Percentiles rank a stretch among this genome's conserved stretches.
Evolutionary conservation across 2,329 filamentous ascomycete genomes (phyloP).

Genomic region (Penicillium sp.): DNA sequence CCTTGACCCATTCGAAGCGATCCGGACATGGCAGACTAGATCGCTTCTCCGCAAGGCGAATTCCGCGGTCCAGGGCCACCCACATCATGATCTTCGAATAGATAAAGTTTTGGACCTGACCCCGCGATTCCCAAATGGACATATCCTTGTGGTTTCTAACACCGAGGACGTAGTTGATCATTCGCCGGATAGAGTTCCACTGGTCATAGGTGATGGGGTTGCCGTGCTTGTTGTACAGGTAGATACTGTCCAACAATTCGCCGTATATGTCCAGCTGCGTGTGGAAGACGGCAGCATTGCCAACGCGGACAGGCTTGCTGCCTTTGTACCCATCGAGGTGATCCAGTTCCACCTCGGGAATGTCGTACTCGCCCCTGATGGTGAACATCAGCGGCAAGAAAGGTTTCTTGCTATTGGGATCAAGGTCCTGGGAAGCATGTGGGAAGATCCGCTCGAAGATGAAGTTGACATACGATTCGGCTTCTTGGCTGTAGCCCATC

Average conservation of each 20-base stretch:
- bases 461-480: conserved; percentile 74
- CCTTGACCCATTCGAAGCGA: conserved; percentile 62
- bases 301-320: conserved; percentile 70
- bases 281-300: conserved; percentile 73
- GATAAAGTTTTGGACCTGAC: conserved; percentile 71
- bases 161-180: conserved; percentile 67
- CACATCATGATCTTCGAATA: conserved; percentile 83
- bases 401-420: conserved; percentile 52
- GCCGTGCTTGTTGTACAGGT: conserved; percentile 75
- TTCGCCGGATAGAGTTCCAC: conserved; percentile 67
- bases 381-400: conserved; percentile 76
- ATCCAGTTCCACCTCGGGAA: conserved; percentile 65
- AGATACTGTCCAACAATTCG: conserved; percentile 73
- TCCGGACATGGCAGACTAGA: conserved; percentile 69
- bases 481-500: conserved; percentile 71
- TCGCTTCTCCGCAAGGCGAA: conserved; percentile 71
- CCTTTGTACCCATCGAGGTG: conserved; percentile 71
- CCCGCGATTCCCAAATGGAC: conserved; percentile 81
- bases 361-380: conserved; percentile 70
- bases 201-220: conserved; percentile 74
- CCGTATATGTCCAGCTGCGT: conserved; percentile 78
- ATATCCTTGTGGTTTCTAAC: conserved; percentile 69
- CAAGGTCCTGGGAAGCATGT: conserved; percentile 53
- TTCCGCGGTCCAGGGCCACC: conserved; percentile 73
- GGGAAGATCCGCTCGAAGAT: conserved; percentile 65